A percentile compares a stretch with the other conserved stretches of the same genome.
Conservation (phyloP, 352 stramenopile genomes). For the Pythium angustatum region DNA sequence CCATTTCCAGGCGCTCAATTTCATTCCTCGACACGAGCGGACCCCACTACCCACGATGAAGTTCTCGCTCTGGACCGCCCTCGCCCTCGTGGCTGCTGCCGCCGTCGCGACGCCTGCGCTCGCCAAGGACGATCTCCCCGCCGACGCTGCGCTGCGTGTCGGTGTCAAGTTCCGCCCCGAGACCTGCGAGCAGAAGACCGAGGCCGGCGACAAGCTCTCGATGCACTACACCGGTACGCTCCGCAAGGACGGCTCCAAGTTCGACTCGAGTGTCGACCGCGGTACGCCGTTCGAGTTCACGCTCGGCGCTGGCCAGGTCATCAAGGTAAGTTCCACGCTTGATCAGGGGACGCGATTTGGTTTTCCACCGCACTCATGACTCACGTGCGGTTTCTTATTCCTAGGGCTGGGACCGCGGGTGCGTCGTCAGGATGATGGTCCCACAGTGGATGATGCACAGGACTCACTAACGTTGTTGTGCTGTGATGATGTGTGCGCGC, state of each 20-base stretch:
- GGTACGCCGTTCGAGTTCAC: slow-evolving; percentile 94
- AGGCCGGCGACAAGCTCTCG: slow-evolving; percentile 88
- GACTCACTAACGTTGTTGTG: slow-evolving; percentile 22
- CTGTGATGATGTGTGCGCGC: background rate
- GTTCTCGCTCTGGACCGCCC: slow-evolving; percentile 37
- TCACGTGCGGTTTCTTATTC: slow-evolving; percentile 13
- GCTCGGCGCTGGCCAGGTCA: slow-evolving; percentile 92
- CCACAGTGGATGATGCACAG: background rate
- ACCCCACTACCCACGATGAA: slow-evolving; percentile 48
- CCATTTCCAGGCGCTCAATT: slow-evolving; percentile 3
- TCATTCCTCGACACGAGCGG: slow-evolving; percentile 8
- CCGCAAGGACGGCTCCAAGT: slow-evolving; percentile 95
- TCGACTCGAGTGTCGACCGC: slow-evolving; percentile 96
- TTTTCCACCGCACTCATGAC: too few species aligned
- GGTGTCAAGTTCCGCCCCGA: slow-evolving; percentile 80
- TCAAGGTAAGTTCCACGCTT: slow-evolving; percentile 71
- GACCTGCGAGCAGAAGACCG: slow-evolving; percentile 66
- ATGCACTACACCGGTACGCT: slow-evolving; percentile 97
- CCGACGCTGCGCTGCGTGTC: slow-evolving; percentile 68
- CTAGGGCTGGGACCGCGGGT: slow-evolving; percentile 85
- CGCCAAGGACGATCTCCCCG: slow-evolving; percentile 71
- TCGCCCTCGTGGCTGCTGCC: slow-evolving; percentile 37
- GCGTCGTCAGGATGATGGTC: slow-evolving; percentile 18
- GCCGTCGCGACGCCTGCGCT: slow-evolving; percentile 33
- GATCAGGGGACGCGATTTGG: background rate